Percentiles rank a stretch among this genome's conserved stretches.
These are phyloP conservation scores for Solanum hybrid DNA, from an alignment of 305 asterid genomes.

Conservation along the genomic window DNA sequence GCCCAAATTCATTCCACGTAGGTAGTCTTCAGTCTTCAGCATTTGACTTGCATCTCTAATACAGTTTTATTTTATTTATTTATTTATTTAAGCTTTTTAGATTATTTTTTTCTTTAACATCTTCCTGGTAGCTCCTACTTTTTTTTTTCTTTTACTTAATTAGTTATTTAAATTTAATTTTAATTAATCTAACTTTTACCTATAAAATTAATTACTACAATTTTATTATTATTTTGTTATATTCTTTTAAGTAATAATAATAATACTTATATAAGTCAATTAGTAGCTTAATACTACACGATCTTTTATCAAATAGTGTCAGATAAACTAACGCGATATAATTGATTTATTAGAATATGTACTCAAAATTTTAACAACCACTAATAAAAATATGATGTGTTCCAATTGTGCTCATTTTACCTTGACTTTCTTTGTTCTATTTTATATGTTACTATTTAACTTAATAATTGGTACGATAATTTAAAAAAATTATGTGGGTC, in stretches of 20 bases:
- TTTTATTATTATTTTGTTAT: background rate
- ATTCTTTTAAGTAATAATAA: background rate
- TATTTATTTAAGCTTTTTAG: background rate
- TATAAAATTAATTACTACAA: background rate
- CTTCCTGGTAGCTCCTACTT: background rate
- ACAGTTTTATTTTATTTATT: background rate
- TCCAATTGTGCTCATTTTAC: background rate
- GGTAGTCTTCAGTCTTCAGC: background rate
- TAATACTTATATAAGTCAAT: no score
- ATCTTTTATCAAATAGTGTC: background rate
- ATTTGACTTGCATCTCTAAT: background rate
- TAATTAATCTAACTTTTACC: background rate
- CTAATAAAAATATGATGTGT: background rate
- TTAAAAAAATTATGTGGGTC: no score
- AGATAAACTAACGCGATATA: background rate
- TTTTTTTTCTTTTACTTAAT: background rate
- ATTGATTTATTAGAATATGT: background rate
- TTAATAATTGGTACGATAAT: no score
- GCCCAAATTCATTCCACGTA: background rate
- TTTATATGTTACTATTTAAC: background rate
- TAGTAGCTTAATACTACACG: background rate
- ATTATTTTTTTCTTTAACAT: background rate
- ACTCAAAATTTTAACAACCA: background rate
- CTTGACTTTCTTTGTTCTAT: background rate
- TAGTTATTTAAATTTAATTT: background rate